A percentile compares a stretch with the other conserved stretches of the same genome.
Conservation (phyloP, 2,329 filamentous ascomycete genomes). For the Xylariaceae sp. region DNA sequence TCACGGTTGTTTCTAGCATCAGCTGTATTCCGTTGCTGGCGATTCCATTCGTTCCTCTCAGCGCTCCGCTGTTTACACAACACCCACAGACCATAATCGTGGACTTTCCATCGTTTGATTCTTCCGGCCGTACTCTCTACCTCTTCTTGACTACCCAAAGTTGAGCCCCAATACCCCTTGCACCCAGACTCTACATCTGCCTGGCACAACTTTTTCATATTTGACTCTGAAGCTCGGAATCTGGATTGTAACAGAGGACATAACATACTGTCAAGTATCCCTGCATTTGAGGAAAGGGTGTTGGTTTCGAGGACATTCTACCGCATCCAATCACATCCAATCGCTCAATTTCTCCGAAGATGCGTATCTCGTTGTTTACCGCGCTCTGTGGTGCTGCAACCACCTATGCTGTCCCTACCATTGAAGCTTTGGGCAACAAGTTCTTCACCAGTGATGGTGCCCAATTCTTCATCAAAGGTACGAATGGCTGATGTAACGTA, state of each 20-base stretch:
- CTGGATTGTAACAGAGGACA: not conserved
- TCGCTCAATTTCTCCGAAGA: slow-evolving; percentile 34
- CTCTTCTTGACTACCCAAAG: not conserved
- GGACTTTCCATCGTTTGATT: slow-evolving; percentile 2
- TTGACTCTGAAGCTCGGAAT: not conserved
- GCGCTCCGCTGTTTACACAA: slow-evolving; percentile 1
- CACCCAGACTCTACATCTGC: not conserved
- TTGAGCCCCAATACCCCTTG: not conserved
- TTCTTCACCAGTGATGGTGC: slow-evolving; percentile 83
- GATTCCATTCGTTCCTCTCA: slow-evolving; percentile 6
- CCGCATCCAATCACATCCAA: not conserved
- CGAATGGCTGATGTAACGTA: slow-evolving; percentile 10
- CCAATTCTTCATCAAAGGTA: slow-evolving; percentile 87
- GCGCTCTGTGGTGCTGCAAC: slow-evolving; percentile 45
- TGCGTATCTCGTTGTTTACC: slow-evolving; percentile 48
- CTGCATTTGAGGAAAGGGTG: not conserved
- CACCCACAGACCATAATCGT: not conserved
- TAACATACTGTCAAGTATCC: not conserved
- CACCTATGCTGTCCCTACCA: slow-evolving; percentile 53
- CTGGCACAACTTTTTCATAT: not conserved
- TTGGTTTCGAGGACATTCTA: slow-evolving; percentile 1
- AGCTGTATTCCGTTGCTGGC: slow-evolving; percentile 13
- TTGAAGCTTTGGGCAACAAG: slow-evolving; percentile 73
- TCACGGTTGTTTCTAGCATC: slow-evolving; percentile 7
- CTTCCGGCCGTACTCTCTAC: not conserved